Evolutionary conservation across 139 green algal genomes (phyloP), one percentile per base, ranked within the genome.

Genomic region (Chlamydomonas applanata): DNA sequence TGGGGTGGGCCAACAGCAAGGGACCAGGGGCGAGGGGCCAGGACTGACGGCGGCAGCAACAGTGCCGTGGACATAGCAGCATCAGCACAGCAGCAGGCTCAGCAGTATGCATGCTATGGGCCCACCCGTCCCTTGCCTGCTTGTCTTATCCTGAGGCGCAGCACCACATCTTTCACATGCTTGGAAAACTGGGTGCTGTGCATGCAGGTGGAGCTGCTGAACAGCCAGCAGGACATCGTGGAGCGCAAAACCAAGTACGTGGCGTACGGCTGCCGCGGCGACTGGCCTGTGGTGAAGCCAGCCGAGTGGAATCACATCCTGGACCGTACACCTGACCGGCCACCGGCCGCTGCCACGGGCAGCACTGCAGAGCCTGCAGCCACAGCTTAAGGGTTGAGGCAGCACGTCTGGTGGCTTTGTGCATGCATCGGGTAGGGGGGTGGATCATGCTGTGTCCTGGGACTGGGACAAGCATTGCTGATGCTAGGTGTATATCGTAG

Each of bases 321-420:
- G 17, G 62, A 69, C 40, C 40, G 40, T 11, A 49, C 40, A 49
- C 40, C 40, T 49, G 40, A 49, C 40, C 40, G 40, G 40, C 40
- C 40, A 49, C 40, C 40, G 11, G 40, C 40, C 11, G 40, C 40
- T 49, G 40, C 40, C 7, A 11, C 40, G 7, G 40, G 40, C 40
- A 19, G 40, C 40, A 49, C 40, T 49, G 40, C 40, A 49, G 7
- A 49, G 40, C 40, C 40, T 11, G 11, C 40, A 49, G 40, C 40
- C n/a, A n/a, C n/a, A n/a, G n/a, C n/a, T n/a, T n/a, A n/a, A n/a
- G n/a, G n/a, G n/a, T n/a, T n/a, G n/a, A n/a, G n/a, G n/a, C n/a
- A n/a, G n/a, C n/a, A n/a, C n/a, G n/a, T n/a, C 74, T 92, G 65
- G 73, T 91, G n/a, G 79, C 79, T 1, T 93, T 93, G 25, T 73